phyloP scores from a whole-genome alignment of 352 stramenopile genomes.

The Pythium aquatile region DNA sequence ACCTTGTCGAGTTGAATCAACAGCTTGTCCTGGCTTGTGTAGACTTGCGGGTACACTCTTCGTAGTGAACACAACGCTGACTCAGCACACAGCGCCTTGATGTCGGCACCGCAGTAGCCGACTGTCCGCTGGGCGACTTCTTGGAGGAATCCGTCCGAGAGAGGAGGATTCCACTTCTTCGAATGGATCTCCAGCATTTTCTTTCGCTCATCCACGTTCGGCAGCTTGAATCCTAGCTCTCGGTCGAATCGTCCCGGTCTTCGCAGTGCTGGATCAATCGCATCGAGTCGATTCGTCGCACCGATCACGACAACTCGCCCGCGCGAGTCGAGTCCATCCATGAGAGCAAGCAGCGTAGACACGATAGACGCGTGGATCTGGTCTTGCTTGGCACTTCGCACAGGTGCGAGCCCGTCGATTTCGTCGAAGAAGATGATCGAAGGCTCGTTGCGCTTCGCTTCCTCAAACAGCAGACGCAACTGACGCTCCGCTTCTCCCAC shows the following conservation, averaged over 20 bases:
- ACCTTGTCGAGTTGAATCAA: slow-evolving; percentile 73
- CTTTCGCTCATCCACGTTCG: slow-evolving; percentile 73
- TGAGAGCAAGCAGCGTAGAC: slow-evolving; percentile 90
- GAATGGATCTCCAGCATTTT: slow-evolving; percentile 90
- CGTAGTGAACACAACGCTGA: slow-evolving; percentile 87
- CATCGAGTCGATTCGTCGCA: slow-evolving; percentile 96
- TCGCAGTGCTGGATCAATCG: slow-evolving; percentile 94
- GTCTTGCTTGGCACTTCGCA: slow-evolving; percentile 91
- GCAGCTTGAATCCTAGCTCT: slow-evolving; percentile 89
- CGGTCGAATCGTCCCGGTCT: slow-evolving; percentile 93
- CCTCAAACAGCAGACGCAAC: slow-evolving; percentile 90
- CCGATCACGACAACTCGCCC: slow-evolving; percentile 96
- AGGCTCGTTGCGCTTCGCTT: slow-evolving; percentile 86
- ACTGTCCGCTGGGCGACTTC: slow-evolving; percentile 83
- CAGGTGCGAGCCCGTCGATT: slow-evolving; percentile 90
- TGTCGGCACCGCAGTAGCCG: slow-evolving; percentile 90
- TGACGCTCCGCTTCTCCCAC: slow-evolving; percentile 91
- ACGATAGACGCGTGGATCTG: slow-evolving; percentile 94
- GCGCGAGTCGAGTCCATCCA: slow-evolving; percentile 88
- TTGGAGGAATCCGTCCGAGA: slow-evolving; percentile 56
- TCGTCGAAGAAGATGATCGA: slow-evolving; percentile 97
- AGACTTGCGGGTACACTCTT: slow-evolving; percentile 86
- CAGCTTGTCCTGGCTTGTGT: slow-evolving; percentile 75
- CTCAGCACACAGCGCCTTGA: slow-evolving; percentile 91
- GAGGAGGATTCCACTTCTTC: slow-evolving; percentile 78